These are phyloP conservation scores for Penicillium odoratum DNA, from an alignment of 495 filamentous ascomycete genomes.

Conservation along the genomic window DNA sequence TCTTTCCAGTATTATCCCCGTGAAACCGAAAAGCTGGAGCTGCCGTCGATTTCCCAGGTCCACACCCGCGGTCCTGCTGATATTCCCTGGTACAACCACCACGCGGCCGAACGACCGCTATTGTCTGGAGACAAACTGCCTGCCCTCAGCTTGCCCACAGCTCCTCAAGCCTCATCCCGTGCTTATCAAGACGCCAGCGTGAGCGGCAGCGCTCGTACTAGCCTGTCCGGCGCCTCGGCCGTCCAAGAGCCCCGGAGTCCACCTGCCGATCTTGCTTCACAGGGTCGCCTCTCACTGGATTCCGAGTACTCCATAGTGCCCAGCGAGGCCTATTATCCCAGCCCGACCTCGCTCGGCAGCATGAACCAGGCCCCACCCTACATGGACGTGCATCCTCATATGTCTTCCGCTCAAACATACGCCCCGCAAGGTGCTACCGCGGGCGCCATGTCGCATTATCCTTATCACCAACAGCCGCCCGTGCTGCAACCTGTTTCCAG, in stretches of 20 bases:
- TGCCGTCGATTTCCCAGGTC: slow-evolving; percentile 88
- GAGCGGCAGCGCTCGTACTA: slow-evolving; percentile 38
- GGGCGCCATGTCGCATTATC: slow-evolving; percentile 66
- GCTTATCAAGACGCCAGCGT: slow-evolving; percentile 44
- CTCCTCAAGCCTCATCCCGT: slow-evolving; percentile 52
- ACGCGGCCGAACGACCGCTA: slow-evolving; percentile 66
- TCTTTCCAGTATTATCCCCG: slow-evolving; percentile 39
- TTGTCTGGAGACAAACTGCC: slow-evolving; percentile 76
- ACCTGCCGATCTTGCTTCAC: slow-evolving; percentile 37
- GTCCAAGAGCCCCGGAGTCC: slow-evolving; percentile 37
- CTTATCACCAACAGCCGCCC: slow-evolving; percentile 74
- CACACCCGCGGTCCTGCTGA: slow-evolving; percentile 85
- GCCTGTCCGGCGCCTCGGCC: slow-evolving; percentile 38
- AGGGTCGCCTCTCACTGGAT: slow-evolving; percentile 41
- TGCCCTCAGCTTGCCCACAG: slow-evolving; percentile 72
- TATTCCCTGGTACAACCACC: slow-evolving; percentile 72
- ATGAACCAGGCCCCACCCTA: slow-evolving; percentile 87
- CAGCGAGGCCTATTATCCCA: slow-evolving; percentile 42
- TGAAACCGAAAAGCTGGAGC: slow-evolving; percentile 97
- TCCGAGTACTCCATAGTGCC: slow-evolving; percentile 39
- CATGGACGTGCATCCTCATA: slow-evolving; percentile 81
- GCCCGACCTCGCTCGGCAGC: slow-evolving; percentile 53
- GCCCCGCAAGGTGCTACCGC: slow-evolving; percentile 80
- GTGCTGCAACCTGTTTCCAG: slow-evolving; percentile 77
- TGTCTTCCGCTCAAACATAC: slow-evolving; percentile 80